Conservation (phyloP, 75 land plant genomes). For the Picea sitchensis region DNA sequence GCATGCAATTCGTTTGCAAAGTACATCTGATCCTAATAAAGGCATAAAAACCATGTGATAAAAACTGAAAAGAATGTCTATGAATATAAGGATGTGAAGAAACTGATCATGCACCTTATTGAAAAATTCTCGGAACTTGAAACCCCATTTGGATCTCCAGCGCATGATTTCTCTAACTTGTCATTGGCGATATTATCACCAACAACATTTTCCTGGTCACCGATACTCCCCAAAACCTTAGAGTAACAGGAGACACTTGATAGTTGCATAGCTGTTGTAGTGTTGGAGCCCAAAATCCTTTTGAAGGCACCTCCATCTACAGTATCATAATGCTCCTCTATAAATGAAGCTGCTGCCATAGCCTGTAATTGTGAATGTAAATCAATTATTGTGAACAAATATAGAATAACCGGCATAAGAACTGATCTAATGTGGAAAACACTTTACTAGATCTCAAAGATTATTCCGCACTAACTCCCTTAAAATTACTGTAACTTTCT, state of each 20-base stretch:
- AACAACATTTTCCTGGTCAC: background rate
- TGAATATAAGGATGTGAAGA: background rate
- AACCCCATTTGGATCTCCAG: no score
- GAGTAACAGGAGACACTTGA: background rate
- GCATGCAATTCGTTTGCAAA: background rate
- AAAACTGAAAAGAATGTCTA: background rate
- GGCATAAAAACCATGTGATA: background rate
- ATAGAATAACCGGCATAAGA: background rate
- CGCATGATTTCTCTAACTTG: background rate
- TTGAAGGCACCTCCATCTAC: background rate
- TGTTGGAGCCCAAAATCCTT: background rate
- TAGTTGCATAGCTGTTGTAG: background rate
- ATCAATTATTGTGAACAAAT: background rate
- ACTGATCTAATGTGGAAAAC: background rate
- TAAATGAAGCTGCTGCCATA: background rate
- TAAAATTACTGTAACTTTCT: background rate
- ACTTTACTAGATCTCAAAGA: background rate
- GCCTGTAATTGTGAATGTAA: background rate
- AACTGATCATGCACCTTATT: slow-evolving; percentile 1
- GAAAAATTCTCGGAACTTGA: background rate
- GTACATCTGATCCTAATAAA: background rate
- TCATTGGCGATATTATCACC: background rate
- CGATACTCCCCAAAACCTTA: background rate
- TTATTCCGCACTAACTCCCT: background rate
- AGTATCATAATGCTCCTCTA: background rate